Percentiles rank a stretch among this genome's conserved stretches.
Conservation (phyloP, 2,329 filamentous ascomycete genomes). For the Hypocrella siamensis region DNA sequence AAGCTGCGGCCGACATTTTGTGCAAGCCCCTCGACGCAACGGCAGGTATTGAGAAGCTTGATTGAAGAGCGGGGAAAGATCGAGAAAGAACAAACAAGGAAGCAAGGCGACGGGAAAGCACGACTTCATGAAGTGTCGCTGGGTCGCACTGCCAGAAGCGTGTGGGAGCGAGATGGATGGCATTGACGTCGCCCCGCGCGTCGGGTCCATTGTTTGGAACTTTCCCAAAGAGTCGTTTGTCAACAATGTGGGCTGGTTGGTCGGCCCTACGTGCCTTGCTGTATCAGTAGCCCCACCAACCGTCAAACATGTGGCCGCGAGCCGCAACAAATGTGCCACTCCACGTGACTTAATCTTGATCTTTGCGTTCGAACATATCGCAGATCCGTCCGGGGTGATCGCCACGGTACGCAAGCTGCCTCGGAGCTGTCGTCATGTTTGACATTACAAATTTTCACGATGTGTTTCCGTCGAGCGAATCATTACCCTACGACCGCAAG, state of each 20-base stretch:
- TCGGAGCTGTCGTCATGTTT: conserved; percentile 28
- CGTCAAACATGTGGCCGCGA: no score
- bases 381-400: no score
- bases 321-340: no score
- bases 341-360: no score
- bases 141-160: not conserved
- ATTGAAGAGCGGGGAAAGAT: not conserved
- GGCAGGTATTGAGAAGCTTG: not conserved
- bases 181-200: conserved; percentile 8
- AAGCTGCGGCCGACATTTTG: conserved; percentile 15
- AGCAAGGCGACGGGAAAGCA: not conserved
- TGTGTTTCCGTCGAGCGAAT: conserved; percentile 47
- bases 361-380: no score
- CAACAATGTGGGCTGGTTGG: conserved; percentile 17
- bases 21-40: not conserved
- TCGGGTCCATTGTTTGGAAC: conserved; percentile 18
- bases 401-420: not conserved
- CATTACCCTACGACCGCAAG: conserved; percentile 46
- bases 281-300: no score
- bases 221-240: conserved; percentile 21
- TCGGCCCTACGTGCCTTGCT: not conserved
- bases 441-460: conserved; percentile 52
- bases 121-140: not conserved
- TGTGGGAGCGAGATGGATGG: not conserved
- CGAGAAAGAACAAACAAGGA: not conserved